These are phyloP conservation scores for Solanum megistacrolobum DNA, from an alignment of 257 asterid genomes.

Conservation along the genomic window DNA sequence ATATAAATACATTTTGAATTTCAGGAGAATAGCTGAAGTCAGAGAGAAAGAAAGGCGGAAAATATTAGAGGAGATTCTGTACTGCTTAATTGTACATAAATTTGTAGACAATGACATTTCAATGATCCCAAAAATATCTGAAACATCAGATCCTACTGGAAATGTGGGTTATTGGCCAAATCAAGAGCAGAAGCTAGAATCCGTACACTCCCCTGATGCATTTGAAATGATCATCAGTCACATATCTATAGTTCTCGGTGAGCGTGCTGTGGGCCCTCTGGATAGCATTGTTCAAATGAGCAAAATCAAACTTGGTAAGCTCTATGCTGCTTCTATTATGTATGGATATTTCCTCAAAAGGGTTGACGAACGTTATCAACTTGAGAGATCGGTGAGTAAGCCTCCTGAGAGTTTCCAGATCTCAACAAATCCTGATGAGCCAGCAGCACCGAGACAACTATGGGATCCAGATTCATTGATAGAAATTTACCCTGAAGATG, in stretches of 20 bases:
- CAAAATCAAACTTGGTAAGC: conserved; percentile 88
- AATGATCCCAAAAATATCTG: conserved; percentile 65
- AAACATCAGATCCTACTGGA: conserved; percentile 65
- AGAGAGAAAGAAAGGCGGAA: conserved; percentile 77
- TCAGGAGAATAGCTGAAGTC: conserved; percentile 91
- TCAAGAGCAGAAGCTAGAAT: conserved; percentile 73
- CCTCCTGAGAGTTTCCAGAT: conserved; percentile 68
- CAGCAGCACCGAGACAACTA: conserved; percentile 37
- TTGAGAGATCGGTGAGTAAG: conserved; percentile 81
- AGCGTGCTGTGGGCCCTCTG: conserved; percentile 54
- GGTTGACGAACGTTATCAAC: conserved; percentile 93
- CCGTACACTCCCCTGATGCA: conserved; percentile 87
- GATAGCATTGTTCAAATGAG: conserved; percentile 62
- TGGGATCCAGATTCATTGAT: conserved; percentile 87
- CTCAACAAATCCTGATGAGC: conserved; percentile 26
- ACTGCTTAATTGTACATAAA: conserved; percentile 71
- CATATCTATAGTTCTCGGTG: conserved; percentile 73
- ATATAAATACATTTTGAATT: conserved; percentile 4
- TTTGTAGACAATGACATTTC: conserved; percentile 53
- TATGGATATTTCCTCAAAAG: conserved; percentile 85
- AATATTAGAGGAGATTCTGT: conserved; percentile 63
- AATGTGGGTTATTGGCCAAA: conserved; percentile 82
- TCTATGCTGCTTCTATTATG: conserved; percentile 92
- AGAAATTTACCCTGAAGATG: conserved; percentile 56
- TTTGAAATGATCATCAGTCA: conserved; percentile 86